Evolutionary conservation across 345 rosid species (phyloP).

Genomic region (Turnera subulata): DNA sequence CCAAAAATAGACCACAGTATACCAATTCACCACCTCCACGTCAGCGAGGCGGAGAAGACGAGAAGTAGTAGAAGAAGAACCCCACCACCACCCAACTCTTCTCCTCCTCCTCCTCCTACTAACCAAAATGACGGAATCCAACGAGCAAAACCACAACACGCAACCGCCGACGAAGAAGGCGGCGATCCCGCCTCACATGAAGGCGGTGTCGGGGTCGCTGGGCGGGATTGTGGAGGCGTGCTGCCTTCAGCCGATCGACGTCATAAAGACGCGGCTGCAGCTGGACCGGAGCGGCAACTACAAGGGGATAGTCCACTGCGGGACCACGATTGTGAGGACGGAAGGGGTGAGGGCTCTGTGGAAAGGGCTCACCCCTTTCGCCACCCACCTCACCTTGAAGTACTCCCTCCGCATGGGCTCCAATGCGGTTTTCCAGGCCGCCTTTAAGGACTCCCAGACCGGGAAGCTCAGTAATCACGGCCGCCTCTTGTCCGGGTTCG

Average conservation of each 20-base stretch:
- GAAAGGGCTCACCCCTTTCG: slow-evolving; percentile 94
- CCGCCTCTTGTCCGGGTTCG: slow-evolving; percentile 72
- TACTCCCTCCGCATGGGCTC: slow-evolving; percentile 92
- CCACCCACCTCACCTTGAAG: slow-evolving; percentile 87
- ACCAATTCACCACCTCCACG: too few relatives aligned
- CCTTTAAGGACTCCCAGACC: slow-evolving; percentile 71
- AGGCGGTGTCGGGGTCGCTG: slow-evolving; percentile 83
- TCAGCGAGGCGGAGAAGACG: too few relatives aligned
- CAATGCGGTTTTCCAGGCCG: slow-evolving; percentile 69
- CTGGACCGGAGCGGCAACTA: slow-evolving; percentile 64
- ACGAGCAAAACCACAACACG: too few relatives aligned
- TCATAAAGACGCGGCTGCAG: slow-evolving; percentile 87
- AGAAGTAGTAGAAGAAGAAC: too few relatives aligned
- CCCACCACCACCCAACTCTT: too few relatives aligned
- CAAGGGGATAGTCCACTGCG: slow-evolving; percentile 81
- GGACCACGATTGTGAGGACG: slow-evolving; percentile 52
- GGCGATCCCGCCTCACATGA: slow-evolving; percentile 77
- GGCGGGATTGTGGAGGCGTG: slow-evolving; percentile 90
- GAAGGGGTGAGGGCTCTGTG: slow-evolving; percentile 89
- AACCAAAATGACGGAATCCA: too few relatives aligned
- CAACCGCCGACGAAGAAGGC: too few relatives aligned
- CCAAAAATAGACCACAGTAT: too few relatives aligned
- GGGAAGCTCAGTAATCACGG: slow-evolving; percentile 61
- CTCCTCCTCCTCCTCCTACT: too few relatives aligned
- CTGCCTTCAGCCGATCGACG: slow-evolving; percentile 93